Evolutionary conservation across 2,329 filamentous ascomycete genomes (phyloP).

Genomic region (Monilinia laxa): DNA sequence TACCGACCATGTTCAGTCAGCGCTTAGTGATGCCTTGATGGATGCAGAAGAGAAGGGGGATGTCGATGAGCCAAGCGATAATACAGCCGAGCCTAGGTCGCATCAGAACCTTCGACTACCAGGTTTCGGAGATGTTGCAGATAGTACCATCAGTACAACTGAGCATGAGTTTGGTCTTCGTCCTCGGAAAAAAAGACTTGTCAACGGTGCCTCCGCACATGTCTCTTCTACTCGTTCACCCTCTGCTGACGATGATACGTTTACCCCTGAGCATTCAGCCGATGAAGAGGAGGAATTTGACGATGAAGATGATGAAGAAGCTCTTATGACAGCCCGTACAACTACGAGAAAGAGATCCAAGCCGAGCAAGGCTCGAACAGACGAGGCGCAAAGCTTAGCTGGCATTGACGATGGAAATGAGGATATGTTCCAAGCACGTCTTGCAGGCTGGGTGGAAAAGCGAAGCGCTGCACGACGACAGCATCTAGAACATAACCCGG

Average conservation of each 20-base stretch:
- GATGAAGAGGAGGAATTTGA: conserved; percentile 38
- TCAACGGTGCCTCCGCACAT: conserved; percentile 39
- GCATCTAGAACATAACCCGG: conserved; percentile 41
- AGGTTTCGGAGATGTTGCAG: conserved; percentile 61
- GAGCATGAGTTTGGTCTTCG: conserved; percentile 58
- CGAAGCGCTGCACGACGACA: conserved; percentile 58
- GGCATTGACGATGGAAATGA: conserved; percentile 87
- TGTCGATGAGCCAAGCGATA: conserved; percentile 43
- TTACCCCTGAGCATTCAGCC: conserved; percentile 28
- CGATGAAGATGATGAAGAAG: conserved; percentile 40
- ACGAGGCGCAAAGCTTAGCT: conserved; percentile 40
- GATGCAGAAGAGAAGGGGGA: conserved; percentile 73
- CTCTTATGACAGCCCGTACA: conserved; percentile 44
- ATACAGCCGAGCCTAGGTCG: conserved; percentile 53
- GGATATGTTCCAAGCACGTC: conserved; percentile 69
- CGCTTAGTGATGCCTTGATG: conserved; percentile 72
- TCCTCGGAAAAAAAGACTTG: conserved; percentile 55
- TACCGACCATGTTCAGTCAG: conserved; percentile 60
- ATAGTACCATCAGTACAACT: conserved; percentile 39
- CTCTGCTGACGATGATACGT: conserved; percentile 41
- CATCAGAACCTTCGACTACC: conserved; percentile 73
- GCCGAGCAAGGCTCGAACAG: conserved; percentile 30
- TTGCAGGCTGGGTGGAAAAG: conserved; percentile 71
- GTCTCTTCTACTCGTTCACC: conserved; percentile 30
- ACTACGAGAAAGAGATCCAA: conserved; percentile 41